phyloP scores from a whole-genome alignment of 164 flowering plant genomes.

The Umbilicus rupestris region DNA sequence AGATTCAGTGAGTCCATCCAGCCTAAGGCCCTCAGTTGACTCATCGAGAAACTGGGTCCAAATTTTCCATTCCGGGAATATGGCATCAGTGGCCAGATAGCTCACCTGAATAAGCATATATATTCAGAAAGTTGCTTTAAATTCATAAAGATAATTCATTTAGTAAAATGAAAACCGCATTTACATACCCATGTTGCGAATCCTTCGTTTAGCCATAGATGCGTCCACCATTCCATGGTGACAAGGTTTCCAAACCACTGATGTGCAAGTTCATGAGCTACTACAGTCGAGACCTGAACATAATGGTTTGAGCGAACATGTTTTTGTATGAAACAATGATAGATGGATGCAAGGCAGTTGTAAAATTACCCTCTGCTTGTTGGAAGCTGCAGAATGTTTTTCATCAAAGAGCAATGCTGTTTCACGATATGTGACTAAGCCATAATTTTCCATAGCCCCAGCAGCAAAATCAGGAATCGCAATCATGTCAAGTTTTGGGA shows the following conservation, averaged over 20 bases:
- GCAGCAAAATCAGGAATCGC: conserved; percentile 99
- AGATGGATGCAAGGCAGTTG: neutral
- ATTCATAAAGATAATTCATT: neutral
- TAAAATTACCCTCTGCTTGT: conserved; percentile 72
- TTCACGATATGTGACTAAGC: conserved; percentile 92
- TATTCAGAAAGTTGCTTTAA: neutral
- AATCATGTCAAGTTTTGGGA: conserved; percentile 93
- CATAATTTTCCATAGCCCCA: conserved; percentile 99
- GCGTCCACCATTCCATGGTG: conserved; percentile 99
- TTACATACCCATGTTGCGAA: conserved; percentile 92
- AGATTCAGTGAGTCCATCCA: conserved; percentile 89
- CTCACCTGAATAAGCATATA: conserved; percentile 49
- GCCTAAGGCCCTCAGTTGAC: conserved; percentile 68
- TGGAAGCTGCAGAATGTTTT: conserved; percentile 79
- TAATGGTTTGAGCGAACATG: neutral
- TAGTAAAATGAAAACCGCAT: neutral
- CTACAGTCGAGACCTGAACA: conserved; percentile 72
- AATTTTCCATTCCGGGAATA: conserved; percentile 95
- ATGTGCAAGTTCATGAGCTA: conserved; percentile 97
- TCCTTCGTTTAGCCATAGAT: conserved; percentile 97
- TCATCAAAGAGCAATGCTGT: conserved; percentile 90
- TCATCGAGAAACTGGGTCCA: conserved; percentile 97
- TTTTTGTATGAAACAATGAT: neutral
- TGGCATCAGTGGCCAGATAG: conserved; percentile 76
- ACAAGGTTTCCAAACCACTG: conserved; percentile 99